Evolutionary conservation across 805 yeast species (phyloP).

Genomic region (Candida germanica): DNA sequence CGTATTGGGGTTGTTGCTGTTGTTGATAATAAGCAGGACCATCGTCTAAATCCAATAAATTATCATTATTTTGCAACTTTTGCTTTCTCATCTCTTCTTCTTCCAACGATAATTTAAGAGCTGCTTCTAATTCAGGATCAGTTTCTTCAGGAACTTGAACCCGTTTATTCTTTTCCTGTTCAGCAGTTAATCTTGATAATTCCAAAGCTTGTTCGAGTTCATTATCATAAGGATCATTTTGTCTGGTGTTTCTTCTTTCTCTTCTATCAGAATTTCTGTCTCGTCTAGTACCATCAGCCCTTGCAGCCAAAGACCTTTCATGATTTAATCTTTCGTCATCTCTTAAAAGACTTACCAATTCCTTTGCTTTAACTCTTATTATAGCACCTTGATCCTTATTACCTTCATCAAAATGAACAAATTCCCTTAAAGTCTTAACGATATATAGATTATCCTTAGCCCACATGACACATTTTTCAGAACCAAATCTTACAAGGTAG

Average conservation of each 20-base stretch:
- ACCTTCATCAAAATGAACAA: conserved; percentile 72
- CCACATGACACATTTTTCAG: conserved; percentile 90
- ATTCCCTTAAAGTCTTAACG: conserved; percentile 87
- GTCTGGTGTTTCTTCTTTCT: conserved; percentile 10
- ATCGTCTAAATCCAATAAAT: conserved; percentile 54
- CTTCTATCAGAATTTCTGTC: conserved; percentile 18
- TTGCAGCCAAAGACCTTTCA: conserved; percentile 54
- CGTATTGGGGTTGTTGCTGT: conserved; percentile 15
- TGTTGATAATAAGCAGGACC: conserved; percentile 19
- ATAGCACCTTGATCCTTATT: conserved; percentile 86
- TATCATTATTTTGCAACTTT: conserved; percentile 40
- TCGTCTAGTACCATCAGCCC: conserved; percentile 19
- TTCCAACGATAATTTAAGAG: conserved; percentile 68
- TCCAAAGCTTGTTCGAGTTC: conserved; percentile 80
- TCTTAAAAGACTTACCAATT: conserved; percentile 70
- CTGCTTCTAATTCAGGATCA: conserved; percentile 65
- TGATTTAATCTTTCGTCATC: conserved; percentile 78
- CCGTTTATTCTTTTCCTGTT: conserved; percentile 65
- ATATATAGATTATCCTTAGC: conserved; percentile 83
- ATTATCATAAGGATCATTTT: conserved; percentile 52
- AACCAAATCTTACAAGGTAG: conserved; percentile 78
- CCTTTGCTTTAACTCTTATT: conserved; percentile 84
- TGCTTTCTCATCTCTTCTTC: conserved; percentile 67
- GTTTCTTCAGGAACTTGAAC: conserved; percentile 37
- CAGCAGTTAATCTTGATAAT: conserved; percentile 76